These are phyloP conservation scores for Lepiota brunneoincarnata DNA, from an alignment of 768 basidiomycete species.

Conservation along the genomic window DNA sequence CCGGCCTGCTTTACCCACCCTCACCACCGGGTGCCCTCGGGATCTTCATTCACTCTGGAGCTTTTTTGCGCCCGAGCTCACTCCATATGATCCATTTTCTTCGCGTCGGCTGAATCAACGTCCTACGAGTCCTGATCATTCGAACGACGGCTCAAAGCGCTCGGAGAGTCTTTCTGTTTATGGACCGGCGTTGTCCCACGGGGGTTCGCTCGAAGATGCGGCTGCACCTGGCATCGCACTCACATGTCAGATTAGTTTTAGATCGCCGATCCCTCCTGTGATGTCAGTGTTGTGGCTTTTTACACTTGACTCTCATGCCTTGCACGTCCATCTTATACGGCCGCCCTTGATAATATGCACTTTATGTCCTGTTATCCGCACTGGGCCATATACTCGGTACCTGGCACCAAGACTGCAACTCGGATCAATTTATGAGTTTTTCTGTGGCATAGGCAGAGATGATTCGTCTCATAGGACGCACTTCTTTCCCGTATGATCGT, in stretches of 20 bases:
- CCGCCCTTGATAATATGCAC: too few relatives aligned
- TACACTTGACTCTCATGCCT: background rate
- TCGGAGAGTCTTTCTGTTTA: background rate
- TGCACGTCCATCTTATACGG: too few relatives aligned
- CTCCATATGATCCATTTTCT: background rate
- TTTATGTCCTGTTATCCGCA: too few relatives aligned
- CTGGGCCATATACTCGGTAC: too few relatives aligned
- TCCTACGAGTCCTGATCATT: background rate
- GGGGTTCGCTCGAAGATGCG: too few relatives aligned
- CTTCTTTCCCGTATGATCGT: too few relatives aligned
- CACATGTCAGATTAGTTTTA: constrained; percentile 1
- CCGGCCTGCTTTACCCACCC: background rate
- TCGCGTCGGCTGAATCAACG: background rate
- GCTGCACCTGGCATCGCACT: background rate
- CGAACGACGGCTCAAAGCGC: too few relatives aligned
- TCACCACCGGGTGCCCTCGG: background rate
- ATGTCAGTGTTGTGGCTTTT: background rate
- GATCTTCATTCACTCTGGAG: background rate
- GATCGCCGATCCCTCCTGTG: background rate
- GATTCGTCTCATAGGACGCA: too few relatives aligned
- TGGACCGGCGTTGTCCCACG: background rate
- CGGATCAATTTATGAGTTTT: too few relatives aligned
- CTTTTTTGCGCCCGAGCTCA: background rate
- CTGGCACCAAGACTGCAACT: too few relatives aligned
- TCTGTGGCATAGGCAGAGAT: too few relatives aligned